Base-by-base conservation (phyloP, 2,329 filamentous ascomycete genomes). In the Huntiella bhutanensis region DNA sequence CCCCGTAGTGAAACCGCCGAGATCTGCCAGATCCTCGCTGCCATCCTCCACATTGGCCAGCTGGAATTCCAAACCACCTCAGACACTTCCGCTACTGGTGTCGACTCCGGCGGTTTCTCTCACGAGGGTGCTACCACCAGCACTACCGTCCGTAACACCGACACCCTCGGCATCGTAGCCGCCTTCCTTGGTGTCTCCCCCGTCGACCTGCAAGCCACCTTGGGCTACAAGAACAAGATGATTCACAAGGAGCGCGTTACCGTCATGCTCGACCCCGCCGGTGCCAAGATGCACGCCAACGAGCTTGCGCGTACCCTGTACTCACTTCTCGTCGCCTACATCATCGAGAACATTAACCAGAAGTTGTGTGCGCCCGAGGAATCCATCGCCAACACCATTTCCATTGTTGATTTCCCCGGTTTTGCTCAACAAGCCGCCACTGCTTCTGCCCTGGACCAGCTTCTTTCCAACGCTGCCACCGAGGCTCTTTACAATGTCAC, bases 231-330 rank as follows among this genome's bases (percentile, higher is more conserved):
- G 65, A 96, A 86, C 15, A 95, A 93, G 69, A 95, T 91, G 54
- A 80, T 98, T 48, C 83, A 92, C 58, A 82, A 86, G 52, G 91
- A 98, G 67, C 80, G 91, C 46, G 91, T 98, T n/a, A 98, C 91
- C 0, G 83, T 98, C 53, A 93, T 98, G 87, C 73, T 98, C 33
- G 91, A 98, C 57, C 84, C 88, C 5, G 78, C 77, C 48, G 91
- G 91, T 35, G 91, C 91, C 40, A 80, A 86, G 43, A 80, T 77
- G 35, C 95, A 95, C 54, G 91, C 91, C 12, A 87, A 96, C 57
- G 91, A 96, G 61, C 73, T 98, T 42, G 87, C 91, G 4, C 75
- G 88, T 44, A 95, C 88, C 0, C 67, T 98, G 0, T 98, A 98
- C 64, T 88, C 87, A 4, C 75, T 98, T 6, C 69, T 98, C 5